Base-by-base conservation (phyloP, 2,329 filamentous ascomycete genomes). In the Microdochium trichocladiopsis region DNA sequence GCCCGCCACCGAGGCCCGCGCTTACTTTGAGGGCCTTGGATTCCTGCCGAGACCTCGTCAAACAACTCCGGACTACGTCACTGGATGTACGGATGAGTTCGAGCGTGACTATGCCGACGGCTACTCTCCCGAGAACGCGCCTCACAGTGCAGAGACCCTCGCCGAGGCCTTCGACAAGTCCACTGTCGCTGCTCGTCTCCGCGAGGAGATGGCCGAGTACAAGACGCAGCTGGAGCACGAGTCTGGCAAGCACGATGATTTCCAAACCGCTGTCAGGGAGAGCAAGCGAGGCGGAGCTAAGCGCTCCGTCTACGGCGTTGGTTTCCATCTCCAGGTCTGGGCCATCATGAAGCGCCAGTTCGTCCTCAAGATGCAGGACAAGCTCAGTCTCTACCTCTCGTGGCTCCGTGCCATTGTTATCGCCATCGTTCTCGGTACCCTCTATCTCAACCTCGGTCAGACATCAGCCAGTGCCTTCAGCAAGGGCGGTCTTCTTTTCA, bases 321-420 rank as follows among this genome's bases (percentile, higher is more conserved):
- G 90, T 0, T 94, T 94, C 69, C 83, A 91, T 57, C 73, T 89
- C 1, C 91, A 95, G 65, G 78, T 94, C 22, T 92, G 86, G 86
- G 87, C 88, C 1, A 70, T 94, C 56, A 88, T 92, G 79, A 86
- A 90, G 66, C 83, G 90, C 4, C 90, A 95, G 66, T 94, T 91
- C 66, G 75, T 87, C 50, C 84, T 95, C 61, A 94, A 94, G 72
- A 86, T 90, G 73, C 89, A 95, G 67, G 90, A 95, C 66, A 86
- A 86, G 53, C 87, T 92, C 62, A 83, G 84, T n/a, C 75, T 95
- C 5, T 72, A 76, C 14, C 81, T 94, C 25, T 85, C 85, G 2
- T 94, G 88, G 88, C 57, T 78, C 43, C 73, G 79, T 9, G 78
- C 72, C 53, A 84, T 92, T 58, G 73, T 89, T 58, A 84, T 93